Evolutionary conservation across 78 protist genomes (phyloP).

Genomic region (Dictyostelium purpureum): DNA sequence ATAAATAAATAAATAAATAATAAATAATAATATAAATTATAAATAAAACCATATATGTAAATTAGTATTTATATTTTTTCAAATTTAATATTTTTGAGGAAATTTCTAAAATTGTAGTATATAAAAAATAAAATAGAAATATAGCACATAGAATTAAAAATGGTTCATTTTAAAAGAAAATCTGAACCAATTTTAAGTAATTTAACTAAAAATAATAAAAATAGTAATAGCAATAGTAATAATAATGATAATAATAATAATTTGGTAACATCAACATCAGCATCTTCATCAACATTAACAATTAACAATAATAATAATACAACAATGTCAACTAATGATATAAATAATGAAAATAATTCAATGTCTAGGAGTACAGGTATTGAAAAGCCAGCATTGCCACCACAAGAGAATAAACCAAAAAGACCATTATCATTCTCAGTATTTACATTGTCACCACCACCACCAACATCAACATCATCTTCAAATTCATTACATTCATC

Average conservation of each 20-base stretch:
- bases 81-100: too few relatives aligned
- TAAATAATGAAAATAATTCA: neutral
- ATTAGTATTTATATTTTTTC: too few relatives aligned
- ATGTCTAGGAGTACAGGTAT: constrained; percentile 17
- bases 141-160: too few relatives aligned
- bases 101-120: too few relatives aligned
- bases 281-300: neutral
- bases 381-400: constrained; percentile 44
- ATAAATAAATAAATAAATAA: too few relatives aligned
- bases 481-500: neutral
- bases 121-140: neutral
- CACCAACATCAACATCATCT: neutral
- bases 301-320: neutral
- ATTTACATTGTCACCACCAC: neutral
- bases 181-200: constrained; percentile 5
- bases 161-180: constrained; percentile 20
- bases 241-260: neutral
- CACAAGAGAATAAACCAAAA: constrained; percentile 41
- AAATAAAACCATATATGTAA: too few relatives aligned
- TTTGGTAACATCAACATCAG: neutral
- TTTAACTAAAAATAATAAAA: neutral
- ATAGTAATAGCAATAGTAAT: neutral
- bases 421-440: constrained; percentile 47
- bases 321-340: neutral
- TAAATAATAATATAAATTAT: too few relatives aligned